Evolutionary conservation across 768 basidiomycete species (phyloP).

Genomic region (Termitomyces sp.): DNA sequence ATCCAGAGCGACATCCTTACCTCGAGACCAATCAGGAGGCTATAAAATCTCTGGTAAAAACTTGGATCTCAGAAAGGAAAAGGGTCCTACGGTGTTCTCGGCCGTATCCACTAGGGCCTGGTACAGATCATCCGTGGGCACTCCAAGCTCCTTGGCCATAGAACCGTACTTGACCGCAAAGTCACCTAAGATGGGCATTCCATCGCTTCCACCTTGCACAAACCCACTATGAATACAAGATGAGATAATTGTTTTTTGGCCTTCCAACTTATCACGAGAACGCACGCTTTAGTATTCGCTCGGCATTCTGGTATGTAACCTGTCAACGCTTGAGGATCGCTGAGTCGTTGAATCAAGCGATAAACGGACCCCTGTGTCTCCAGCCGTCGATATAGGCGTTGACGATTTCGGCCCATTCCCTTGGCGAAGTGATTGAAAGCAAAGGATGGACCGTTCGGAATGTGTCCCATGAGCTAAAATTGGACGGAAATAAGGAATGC

Average conservation of each 20-base stretch:
- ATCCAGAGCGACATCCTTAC: slow-evolving; percentile 15
- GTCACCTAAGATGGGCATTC: slow-evolving; percentile 49
- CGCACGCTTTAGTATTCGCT: slow-evolving; percentile 43
- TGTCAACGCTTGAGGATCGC: slow-evolving; percentile 10
- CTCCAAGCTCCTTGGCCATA: slow-evolving; percentile 31
- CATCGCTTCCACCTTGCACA: slow-evolving; percentile 45
- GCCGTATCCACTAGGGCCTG: slow-evolving; percentile 47
- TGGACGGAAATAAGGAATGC: neutral
- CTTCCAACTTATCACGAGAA: neutral
- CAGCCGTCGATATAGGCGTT: slow-evolving; percentile 48
- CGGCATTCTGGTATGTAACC: slow-evolving; percentile 49
- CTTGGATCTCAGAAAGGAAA: neutral
- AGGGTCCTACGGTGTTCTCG: slow-evolving; percentile 39
- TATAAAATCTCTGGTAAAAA: slow-evolving; percentile 10
- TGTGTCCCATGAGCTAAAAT: slow-evolving; percentile 45
- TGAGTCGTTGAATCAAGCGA: neutral
- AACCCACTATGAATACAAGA: slow-evolving; percentile 29
- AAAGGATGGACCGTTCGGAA: slow-evolving; percentile 50
- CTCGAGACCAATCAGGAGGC: slow-evolving; percentile 48
- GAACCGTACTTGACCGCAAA: slow-evolving; percentile 43
- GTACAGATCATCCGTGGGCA: slow-evolving; percentile 41
- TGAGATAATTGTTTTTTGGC: neutral
- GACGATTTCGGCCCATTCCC: slow-evolving; percentile 43
- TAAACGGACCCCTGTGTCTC: slow-evolving; percentile 35
- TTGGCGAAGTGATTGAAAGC: slow-evolving; percentile 38